phyloP scores from a whole-genome alignment of 2,329 filamentous ascomycete genomes.

The Xylaria sp. region DNA sequence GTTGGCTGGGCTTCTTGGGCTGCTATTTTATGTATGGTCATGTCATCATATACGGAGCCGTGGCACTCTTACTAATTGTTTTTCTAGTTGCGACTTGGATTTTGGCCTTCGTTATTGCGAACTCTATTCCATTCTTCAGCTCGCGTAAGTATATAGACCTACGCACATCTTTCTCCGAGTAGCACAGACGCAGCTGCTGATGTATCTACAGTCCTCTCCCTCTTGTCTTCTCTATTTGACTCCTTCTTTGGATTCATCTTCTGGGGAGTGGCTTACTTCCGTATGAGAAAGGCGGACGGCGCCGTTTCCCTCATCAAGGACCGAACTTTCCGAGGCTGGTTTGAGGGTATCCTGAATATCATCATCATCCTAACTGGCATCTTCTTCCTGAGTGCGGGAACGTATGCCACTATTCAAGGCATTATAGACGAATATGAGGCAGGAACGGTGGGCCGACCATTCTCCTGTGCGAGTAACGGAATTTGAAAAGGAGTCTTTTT shows the following conservation, averaged over 20 bases:
- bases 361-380: slow-evolving; percentile 78
- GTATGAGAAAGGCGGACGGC: slow-evolving; percentile 75
- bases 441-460: slow-evolving; percentile 74
- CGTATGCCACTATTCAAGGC: slow-evolving; percentile 79
- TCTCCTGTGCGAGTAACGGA: slow-evolving; percentile 77
- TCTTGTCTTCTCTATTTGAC: slow-evolving; percentile 91
- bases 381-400: slow-evolving; percentile 84
- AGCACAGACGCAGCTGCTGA: slow-evolving; percentile 20
- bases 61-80: slow-evolving; percentile 11
- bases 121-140: slow-evolving; percentile 93
- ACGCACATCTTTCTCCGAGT: background rate
- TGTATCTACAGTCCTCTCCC: slow-evolving; percentile 61
- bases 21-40: slow-evolving; percentile 69
- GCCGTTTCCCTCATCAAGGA: slow-evolving; percentile 62
- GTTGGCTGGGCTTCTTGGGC: slow-evolving; percentile 84
- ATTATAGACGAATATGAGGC: slow-evolving; percentile 77
- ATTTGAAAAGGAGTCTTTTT: slow-evolving; percentile 52
- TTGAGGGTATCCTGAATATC: slow-evolving; percentile 74
- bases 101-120: slow-evolving; percentile 90
- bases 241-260: slow-evolving; percentile 97
- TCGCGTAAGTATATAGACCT: slow-evolving; percentile 61
- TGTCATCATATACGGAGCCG: slow-evolving; percentile 23
- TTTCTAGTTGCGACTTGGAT: slow-evolving; percentile 73
- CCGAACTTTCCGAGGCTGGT: slow-evolving; percentile 62
- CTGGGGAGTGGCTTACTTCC: slow-evolving; percentile 84